These are phyloP conservation scores for Pseudopyricularia javanii DNA, from an alignment of 2,329 filamentous ascomycete species.

Conservation along the genomic window DNA sequence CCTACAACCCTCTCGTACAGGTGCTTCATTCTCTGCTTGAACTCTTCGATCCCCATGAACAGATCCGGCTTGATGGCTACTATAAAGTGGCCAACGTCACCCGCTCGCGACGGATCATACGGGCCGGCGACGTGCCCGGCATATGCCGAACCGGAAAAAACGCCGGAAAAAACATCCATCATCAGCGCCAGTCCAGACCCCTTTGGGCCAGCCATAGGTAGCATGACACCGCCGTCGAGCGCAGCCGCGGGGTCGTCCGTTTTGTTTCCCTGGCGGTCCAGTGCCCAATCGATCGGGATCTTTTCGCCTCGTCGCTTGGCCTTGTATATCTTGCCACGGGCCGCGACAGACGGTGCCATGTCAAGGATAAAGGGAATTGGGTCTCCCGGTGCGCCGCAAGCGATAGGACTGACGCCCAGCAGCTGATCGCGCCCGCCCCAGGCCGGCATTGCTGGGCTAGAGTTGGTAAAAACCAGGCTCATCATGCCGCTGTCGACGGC, in stretches of 20 bases:
- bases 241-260: conserved; percentile 63
- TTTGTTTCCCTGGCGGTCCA: conserved; percentile 56
- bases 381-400: conserved; percentile 57
- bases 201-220: conserved; percentile 78
- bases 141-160: conserved; percentile 65
- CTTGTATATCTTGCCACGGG: conserved; percentile 63
- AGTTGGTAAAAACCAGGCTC: conserved; percentile 60
- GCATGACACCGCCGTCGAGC: conserved; percentile 60
- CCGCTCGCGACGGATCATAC: conserved; percentile 57
- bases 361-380: conserved; percentile 58
- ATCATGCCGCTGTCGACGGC: conserved; percentile 62
- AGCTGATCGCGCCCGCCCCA: conserved; percentile 59
- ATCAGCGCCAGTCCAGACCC: conserved; percentile 66
- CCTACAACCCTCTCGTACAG: conserved; percentile 41
- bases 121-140: conserved; percentile 66
- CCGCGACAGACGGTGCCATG: conserved; percentile 60
- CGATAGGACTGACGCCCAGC: conserved; percentile 62
- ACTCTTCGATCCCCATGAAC: conserved; percentile 60
- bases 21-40: conserved; percentile 47
- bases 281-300: conserved; percentile 63
- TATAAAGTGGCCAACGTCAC: conserved; percentile 65
- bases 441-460: conserved; percentile 57
- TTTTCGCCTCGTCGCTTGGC: conserved; percentile 53
- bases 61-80: conserved; percentile 63
- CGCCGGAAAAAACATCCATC: conserved; percentile 84